Percentiles rank a stretch among this genome's conserved stretches.
These are phyloP conservation scores for Panicum virgatum DNA, from an alignment of 202 grass and related monocot genomes.

Conservation along the genomic window DNA sequence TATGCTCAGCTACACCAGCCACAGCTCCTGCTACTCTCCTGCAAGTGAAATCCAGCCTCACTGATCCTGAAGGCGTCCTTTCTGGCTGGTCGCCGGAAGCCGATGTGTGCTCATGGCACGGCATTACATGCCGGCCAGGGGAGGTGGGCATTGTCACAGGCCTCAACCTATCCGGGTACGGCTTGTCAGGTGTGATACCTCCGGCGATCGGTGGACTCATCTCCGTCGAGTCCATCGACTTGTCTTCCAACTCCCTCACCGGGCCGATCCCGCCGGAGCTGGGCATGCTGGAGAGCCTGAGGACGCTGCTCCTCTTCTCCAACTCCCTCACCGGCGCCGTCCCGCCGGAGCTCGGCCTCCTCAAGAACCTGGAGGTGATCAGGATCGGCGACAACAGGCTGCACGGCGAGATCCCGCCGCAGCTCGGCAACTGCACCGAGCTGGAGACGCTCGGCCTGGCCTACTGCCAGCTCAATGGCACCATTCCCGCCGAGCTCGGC, in stretches of 20 bases:
- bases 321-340: slow-evolving; percentile 68
- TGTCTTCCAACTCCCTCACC: slow-evolving; percentile 82
- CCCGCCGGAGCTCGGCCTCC: slow-evolving; percentile 72
- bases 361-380: slow-evolving; percentile 64
- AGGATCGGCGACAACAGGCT: slow-evolving; percentile 82
- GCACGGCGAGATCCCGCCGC: slow-evolving; percentile 65
- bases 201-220: slow-evolving; percentile 50
- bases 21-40: slow-evolving; percentile 44
- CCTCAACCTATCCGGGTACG: slow-evolving; percentile 70
- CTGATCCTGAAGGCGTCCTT: slow-evolving; percentile 55
- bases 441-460: slow-evolving; percentile 77
- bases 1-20: slow-evolving; percentile 38
- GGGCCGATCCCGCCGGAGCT: slow-evolving; percentile 67
- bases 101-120: slow-evolving; percentile 75
- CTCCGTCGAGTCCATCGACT: slow-evolving; percentile 65
- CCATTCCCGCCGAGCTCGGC: slow-evolving; percentile 62
- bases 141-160: slow-evolving; percentile 43
- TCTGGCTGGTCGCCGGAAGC: slow-evolving; percentile 57
- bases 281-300: slow-evolving; percentile 67
- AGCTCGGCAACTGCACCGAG: slow-evolving; percentile 62
- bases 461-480: slow-evolving; percentile 65
- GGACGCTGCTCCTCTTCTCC: slow-evolving; percentile 76
- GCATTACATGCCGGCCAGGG: slow-evolving; percentile 53
- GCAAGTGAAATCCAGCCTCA: slow-evolving; percentile 61
- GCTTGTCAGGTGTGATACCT: slow-evolving; percentile 62